A percentile compares a stretch with the other conserved stretches of the same genome.
These are phyloP conservation scores for Sporobolomyces pararoseus DNA, from an alignment of 768 basidiomycete species.

Conservation along the genomic window DNA sequence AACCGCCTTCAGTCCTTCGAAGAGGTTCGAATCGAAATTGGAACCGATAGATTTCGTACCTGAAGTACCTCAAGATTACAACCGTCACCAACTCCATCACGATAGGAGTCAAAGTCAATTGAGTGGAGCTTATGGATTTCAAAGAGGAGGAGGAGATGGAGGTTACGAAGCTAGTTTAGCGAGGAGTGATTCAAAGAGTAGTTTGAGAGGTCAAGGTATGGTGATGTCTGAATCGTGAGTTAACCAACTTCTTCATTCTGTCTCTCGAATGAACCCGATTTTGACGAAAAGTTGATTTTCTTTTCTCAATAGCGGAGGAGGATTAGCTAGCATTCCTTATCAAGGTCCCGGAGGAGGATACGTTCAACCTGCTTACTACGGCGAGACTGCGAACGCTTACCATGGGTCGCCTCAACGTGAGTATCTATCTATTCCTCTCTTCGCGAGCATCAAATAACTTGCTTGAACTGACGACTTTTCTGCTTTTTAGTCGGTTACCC, in stretches of 20 bases:
- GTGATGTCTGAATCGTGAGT: constrained; percentile 33
- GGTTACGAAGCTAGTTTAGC: constrained; percentile 27
- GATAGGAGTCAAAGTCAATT: constrained; percentile 22
- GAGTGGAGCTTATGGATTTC: constrained; percentile 6
- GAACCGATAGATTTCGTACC: constrained; percentile 64
- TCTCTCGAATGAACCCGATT: background rate
- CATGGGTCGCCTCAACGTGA: constrained; percentile 13
- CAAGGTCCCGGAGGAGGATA: background rate
- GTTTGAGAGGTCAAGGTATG: constrained; percentile 3
- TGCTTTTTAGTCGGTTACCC: constrained; percentile 33
- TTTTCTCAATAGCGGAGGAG: background rate
- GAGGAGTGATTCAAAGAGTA: constrained; percentile 25
- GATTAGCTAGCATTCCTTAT: constrained; percentile 20
- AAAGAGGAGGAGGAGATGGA: background rate
- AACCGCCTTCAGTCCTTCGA: constrained; percentile 80
- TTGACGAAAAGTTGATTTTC: background rate
- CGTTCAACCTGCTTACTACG: constrained; percentile 5
- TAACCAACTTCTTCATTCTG: too few species aligned
- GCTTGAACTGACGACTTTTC: background rate
- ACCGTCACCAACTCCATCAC: constrained; percentile 1
- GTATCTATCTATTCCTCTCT: background rate
- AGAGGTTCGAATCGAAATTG: constrained; percentile 75
- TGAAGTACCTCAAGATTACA: background rate
- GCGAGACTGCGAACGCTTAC: too few species aligned
- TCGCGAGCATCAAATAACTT: too few species aligned